Base-by-base conservation (phyloP, 192 early-diverging fungal genomes). In the Entomortierella parvispora region DNA sequence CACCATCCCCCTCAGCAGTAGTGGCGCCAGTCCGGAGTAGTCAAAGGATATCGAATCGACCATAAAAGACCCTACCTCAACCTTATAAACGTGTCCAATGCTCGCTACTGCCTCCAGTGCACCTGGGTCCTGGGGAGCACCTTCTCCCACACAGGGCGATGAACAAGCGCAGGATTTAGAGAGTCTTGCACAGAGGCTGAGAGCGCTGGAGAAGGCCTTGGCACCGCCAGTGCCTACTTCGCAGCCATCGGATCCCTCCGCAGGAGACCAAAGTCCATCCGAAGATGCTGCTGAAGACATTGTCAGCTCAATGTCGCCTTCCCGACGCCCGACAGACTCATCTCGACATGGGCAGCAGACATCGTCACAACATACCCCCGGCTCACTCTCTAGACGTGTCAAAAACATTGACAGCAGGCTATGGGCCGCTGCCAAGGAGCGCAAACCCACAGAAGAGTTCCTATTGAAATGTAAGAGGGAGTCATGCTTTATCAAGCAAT, bases 161-260 rank as follows among this genome's bases (percentile, higher is more conserved):
- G 65, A 63, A 31, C 74, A 77, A 50, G 34, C 64, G 15, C 65
- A 68, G 25, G 74, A 77, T 65, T 49, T 77, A 5, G 74, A 77
- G n/a, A 68, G 74, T 52, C 66, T 77, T 33, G 53, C 74, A 3
- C 61, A 68, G 22, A 51, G 66, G 6, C 26, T 77, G 5, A 50
- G 74, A 22, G 54, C 74, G 14, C 52, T 77, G 6, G 74, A 77
- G 37, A 53, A 43, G 26, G 6, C 68, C 15, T 60, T 77, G 3
- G 60, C 66, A 2, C 40, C 54, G 15, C 34, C 63, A 20, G 6
- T 29, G 37, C 32, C 53, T 17, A n/a, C 43, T 15, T 17, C 56
- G 26, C 57, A 46, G 34, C 45, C 62, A 53, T 11, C 47, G 18
- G 47, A n/a, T 18, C n/a, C 57, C 0, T 22, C 58, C 2, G 52